Evolutionary conservation across 2,329 filamentous ascomycete genomes (phyloP).

Genomic region (Leptodontidium sp.): DNA sequence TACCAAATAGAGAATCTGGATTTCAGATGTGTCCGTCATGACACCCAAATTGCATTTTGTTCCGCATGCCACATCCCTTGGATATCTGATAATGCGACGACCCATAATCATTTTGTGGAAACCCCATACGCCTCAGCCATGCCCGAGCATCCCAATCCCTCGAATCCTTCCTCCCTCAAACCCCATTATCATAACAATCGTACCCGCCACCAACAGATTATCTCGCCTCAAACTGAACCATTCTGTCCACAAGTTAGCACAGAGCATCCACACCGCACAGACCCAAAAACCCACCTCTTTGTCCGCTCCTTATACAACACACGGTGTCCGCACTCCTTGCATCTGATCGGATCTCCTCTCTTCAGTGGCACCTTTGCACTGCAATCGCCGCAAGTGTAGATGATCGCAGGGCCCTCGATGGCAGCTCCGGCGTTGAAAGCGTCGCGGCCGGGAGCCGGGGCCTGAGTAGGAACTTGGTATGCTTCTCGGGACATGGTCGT

Average conservation of each 20-base stretch:
- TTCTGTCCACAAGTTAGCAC: constrained; percentile 61
- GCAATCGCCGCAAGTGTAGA: constrained; percentile 86
- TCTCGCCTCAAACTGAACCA: constrained; percentile 98
- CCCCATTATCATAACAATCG: constrained; percentile 2
- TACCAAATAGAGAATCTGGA: constrained; percentile 37
- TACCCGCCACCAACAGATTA: constrained; percentile 52
- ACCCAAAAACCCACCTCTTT: constrained; percentile 74
- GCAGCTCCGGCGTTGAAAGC: constrained; percentile 42
- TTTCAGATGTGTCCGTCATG: background rate
- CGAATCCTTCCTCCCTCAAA: background rate
- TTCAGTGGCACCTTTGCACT: constrained; percentile 78
- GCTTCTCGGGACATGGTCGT: constrained; percentile 73
- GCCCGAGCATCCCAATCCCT: constrained; percentile 6
- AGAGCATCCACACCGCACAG: constrained; percentile 1
- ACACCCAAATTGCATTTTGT: background rate
- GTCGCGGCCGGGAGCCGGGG: constrained; percentile 50
- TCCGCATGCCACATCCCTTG: background rate
- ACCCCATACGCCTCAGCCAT: constrained; percentile 30
- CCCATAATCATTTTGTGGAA: background rate
- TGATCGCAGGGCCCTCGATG: constrained; percentile 63
- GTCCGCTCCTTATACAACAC: constrained; percentile 98
- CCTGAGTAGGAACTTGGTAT: constrained; percentile 74
- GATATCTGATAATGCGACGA: background rate
- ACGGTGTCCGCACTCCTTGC: constrained; percentile 92
- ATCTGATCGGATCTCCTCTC: constrained; percentile 82